Base-by-base conservation (phyloP, 2,329 filamentous ascomycete species). In the Penicillium sp. region DNA sequence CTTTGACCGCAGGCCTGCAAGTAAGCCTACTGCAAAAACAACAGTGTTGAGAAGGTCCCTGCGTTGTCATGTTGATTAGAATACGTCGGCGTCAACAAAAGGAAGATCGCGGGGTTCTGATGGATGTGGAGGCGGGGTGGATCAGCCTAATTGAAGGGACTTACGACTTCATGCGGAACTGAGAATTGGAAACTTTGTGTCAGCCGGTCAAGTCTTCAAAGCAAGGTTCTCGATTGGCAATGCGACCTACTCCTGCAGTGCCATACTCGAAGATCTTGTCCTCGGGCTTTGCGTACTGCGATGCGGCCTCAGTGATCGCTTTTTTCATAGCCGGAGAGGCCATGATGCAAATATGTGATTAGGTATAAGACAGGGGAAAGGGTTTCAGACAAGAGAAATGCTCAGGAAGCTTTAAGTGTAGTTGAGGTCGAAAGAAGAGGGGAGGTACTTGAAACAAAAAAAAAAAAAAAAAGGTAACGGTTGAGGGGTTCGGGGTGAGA, bases 1-100 rank as follows among this genome's bases (percentile, higher is more conserved):
- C 68, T 89, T 88, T 58, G 90, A 96, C 56, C 93, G 87, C 43
- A 97, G 80, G 49, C 88, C 84, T 28, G 93, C 89, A 50, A 96
- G 82, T 53, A 99, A 81, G 43, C 92, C 93, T 58, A 96, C 91
- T 39, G 91, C 86, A 74, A 92, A 96, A 61, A 95, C 83, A 56
- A 99, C 89, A 30, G 89, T 93, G 67, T 95, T 88, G 63, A 97
- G 86, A 49, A 95, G 81, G 63, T 90, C 86, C 51, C 80, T 83
- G 63, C 54, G 48, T 44, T 42, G n/a, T 54, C 34, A 40, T 46
- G 52, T 51, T 29, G 57, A 69, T 65, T 68, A 74, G 61, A 57
- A 53, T 38, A 39, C 37, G 46, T 49, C 49, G 44, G 49, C 56
- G 53, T 65, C 58, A 67, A 65, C 64, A 62, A 56, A 54, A 50